Conservation (phyloP, 1,139 yeast genomes). For the Pichiaceae sp. region DNA sequence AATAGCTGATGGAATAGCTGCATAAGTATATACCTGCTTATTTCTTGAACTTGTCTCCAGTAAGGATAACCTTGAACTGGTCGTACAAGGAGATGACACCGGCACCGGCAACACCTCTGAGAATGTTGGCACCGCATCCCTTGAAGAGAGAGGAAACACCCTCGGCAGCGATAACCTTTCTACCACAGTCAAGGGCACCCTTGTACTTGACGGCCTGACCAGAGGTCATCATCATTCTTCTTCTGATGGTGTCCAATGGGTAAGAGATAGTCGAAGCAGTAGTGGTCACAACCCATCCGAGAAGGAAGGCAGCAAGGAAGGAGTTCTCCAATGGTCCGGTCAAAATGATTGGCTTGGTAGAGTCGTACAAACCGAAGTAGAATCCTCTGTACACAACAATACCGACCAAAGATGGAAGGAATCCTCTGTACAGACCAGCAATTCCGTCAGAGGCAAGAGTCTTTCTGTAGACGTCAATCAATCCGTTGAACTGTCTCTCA, state of each 20-base stretch:
- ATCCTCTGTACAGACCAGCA: conserved; percentile 79
- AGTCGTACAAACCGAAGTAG: conserved; percentile 76
- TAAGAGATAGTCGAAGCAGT: conserved; percentile 75
- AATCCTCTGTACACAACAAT: conserved; percentile 79
- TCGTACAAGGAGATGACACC: conserved; percentile 79
- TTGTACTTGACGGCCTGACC: conserved; percentile 73
- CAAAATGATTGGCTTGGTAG: conserved; percentile 67
- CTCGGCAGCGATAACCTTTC: conserved; percentile 63
- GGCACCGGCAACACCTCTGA: conserved; percentile 86
- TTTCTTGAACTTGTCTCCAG: conserved; percentile 61
- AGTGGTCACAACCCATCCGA: conserved; percentile 76
- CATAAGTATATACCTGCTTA: conserved; percentile 18
- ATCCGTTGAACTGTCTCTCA: conserved; percentile 73
- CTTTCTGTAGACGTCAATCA: conserved; percentile 70
- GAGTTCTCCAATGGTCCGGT: conserved; percentile 65
- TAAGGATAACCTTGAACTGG: conserved; percentile 64
- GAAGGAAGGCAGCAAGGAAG: conserved; percentile 66
- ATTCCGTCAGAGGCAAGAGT: conserved; percentile 69
- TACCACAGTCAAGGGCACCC: conserved; percentile 69
- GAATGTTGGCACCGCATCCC: conserved; percentile 84
- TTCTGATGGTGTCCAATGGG: conserved; percentile 78
- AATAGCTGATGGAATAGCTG: too few relatives aligned
- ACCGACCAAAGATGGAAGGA: conserved; percentile 76
- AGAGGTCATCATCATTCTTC: conserved; percentile 86
- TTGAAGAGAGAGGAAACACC: conserved; percentile 68